phyloP scores from a whole-genome alignment of 2,329 filamentous ascomycete species.

The Aspergillus thermomutatus region DNA sequence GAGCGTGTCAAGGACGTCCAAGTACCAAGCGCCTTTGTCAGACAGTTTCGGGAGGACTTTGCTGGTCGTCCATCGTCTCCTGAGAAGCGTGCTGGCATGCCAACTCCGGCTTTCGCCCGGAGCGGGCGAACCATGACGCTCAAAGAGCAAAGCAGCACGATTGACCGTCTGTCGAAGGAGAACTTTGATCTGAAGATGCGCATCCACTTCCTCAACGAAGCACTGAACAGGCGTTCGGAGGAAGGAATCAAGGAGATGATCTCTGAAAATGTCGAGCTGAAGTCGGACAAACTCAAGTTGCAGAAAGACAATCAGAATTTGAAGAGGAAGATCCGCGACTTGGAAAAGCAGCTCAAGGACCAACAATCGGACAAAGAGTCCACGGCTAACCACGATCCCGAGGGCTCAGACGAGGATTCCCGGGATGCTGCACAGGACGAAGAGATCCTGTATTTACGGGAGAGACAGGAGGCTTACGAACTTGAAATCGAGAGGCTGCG shows the following conservation, averaged over 20 bases:
- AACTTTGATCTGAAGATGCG: constrained; percentile 98
- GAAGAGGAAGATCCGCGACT: constrained; percentile 74
- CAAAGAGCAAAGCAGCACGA: constrained; percentile 96
- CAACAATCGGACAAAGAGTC: constrained; percentile 47
- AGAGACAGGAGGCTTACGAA: constrained; percentile 80
- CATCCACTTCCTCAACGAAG: constrained; percentile 93
- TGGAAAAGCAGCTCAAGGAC: constrained; percentile 73
- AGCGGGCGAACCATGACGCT: constrained; percentile 74
- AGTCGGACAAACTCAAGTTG: constrained; percentile 81
- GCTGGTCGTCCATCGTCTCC: constrained; percentile 55
- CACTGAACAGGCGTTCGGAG: constrained; percentile 87
- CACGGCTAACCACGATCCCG: constrained; percentile 41
- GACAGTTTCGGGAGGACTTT: constrained; percentile 75
- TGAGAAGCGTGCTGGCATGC: constrained; percentile 55
- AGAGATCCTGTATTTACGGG: constrained; percentile 78
- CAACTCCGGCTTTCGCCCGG: constrained; percentile 50
- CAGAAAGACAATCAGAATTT: constrained; percentile 88
- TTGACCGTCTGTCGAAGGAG: constrained; percentile 93
- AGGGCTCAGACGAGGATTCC: constrained; percentile 47
- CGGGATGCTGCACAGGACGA: constrained; percentile 63
- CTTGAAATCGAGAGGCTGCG: constrained; percentile 78
- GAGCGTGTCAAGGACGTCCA: constrained; percentile 87
- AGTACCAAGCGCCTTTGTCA: constrained; percentile 81
- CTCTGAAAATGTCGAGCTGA: constrained; percentile 92
- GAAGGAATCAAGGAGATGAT: constrained; percentile 98